Conservation (phyloP, 148 eudicot species). For the Rhododendron kiyosumense region DNA sequence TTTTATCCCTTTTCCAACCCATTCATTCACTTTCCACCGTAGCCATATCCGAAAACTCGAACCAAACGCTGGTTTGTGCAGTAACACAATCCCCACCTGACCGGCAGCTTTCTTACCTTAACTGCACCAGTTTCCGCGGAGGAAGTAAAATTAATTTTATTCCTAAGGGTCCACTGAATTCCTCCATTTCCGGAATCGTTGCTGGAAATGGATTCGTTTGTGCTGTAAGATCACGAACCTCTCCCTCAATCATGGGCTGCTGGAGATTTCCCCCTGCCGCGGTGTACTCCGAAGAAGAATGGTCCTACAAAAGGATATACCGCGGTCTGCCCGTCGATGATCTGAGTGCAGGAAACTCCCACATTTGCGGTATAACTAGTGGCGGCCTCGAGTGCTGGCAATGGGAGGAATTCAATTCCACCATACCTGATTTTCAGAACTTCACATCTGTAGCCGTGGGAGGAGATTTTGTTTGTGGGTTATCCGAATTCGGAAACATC, state of each 20-base stretch:
- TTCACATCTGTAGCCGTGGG: conserved; percentile 59
- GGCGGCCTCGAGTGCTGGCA: conserved; percentile 61
- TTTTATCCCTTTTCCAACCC: conserved; percentile 11
- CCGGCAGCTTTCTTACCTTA: conserved; percentile 24
- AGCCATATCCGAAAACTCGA: conserved; percentile 40
- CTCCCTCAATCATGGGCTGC: conserved; percentile 47
- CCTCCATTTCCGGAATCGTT: conserved; percentile 43
- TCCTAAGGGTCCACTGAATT: conserved; percentile 7
- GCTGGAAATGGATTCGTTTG: conserved; percentile 75
- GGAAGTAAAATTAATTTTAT: conserved; percentile 22
- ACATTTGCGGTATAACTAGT: conserved; percentile 54
- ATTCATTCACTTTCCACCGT: conserved; percentile 54
- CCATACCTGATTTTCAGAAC: background rate
- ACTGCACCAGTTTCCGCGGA: conserved; percentile 47
- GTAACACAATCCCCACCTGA: conserved; percentile 13
- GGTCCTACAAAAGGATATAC: conserved; percentile 44
- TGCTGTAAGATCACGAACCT: conserved; percentile 23
- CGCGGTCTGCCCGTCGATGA: conserved; percentile 40
- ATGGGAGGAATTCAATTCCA: conserved; percentile 28
- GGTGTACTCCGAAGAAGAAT: background rate
- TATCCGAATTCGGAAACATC: conserved; percentile 30
- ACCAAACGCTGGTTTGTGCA: conserved; percentile 60
- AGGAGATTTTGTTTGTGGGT: conserved; percentile 59
- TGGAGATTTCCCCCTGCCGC: conserved; percentile 45
- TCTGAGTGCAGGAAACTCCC: conserved; percentile 47